Evolutionary conservation across 805 yeast species (phyloP).

Genomic region (Tetrapisispora fleetii): DNA sequence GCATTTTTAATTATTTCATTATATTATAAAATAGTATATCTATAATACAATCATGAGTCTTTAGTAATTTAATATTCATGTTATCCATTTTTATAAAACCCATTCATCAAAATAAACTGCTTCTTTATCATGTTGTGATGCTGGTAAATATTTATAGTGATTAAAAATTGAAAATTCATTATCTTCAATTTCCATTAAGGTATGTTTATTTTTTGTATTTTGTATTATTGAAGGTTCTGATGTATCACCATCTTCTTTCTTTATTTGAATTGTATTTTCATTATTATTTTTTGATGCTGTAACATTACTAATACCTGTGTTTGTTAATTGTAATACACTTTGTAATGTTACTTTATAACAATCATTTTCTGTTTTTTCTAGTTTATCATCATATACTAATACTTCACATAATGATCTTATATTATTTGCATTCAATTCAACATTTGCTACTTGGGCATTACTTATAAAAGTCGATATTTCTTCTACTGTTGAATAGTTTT

Average conservation of each 20-base stretch:
- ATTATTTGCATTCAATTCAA: slow-evolving; percentile 65
- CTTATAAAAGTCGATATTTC: slow-evolving; percentile 68
- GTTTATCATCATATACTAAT: slow-evolving; percentile 71
- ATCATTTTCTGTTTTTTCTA: slow-evolving; percentile 55
- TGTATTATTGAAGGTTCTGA: slow-evolving; percentile 31
- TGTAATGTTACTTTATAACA: slow-evolving; percentile 78
- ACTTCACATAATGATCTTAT: slow-evolving; percentile 82
- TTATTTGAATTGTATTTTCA: slow-evolving; percentile 31
- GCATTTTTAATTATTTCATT: too few species aligned
- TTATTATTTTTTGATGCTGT: not conserved
- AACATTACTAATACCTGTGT: not conserved
- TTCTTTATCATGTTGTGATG: slow-evolving; percentile 32
- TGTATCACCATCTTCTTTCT: slow-evolving; percentile 33
- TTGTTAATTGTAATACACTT: slow-evolving; percentile 57
- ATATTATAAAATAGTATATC: too few species aligned
- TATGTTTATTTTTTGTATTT: slow-evolving; percentile 14
- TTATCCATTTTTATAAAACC: slow-evolving; percentile 15
- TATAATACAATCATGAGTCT: not conserved
- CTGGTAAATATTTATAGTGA: slow-evolving; percentile 32
- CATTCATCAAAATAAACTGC: slow-evolving; percentile 42
- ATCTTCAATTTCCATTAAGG: slow-evolving; percentile 9
- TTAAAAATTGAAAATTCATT: slow-evolving; percentile 36
- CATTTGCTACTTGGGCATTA: slow-evolving; percentile 64
- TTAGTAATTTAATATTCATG: too few species aligned
- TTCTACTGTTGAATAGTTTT: slow-evolving; percentile 59